Evolutionary conservation across 2,329 filamentous ascomycete genomes (phyloP), one percentile per base, ranked within the genome.

Genomic region (Aspergillus puulaauensis): DNA sequence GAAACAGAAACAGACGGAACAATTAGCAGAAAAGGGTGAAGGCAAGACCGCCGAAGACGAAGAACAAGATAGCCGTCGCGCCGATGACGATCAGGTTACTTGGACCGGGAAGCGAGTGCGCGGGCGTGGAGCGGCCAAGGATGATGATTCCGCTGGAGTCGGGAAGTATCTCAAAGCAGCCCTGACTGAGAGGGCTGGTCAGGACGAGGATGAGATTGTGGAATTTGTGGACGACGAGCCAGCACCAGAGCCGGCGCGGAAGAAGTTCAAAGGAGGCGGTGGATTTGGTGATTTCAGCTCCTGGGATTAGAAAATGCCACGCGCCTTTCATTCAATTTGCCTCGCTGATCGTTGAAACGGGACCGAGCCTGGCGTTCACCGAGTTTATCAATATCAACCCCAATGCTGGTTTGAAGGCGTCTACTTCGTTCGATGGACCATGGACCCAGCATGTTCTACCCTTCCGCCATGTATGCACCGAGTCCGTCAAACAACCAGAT

Each of bases 41-140:
- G 59, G 50, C 19, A 45, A 44, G 21, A 77, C 77, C 45, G 75
- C 75, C 6, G 83, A 83, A 39, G 80, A 70, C 37, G 61, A 58
- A 2, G 63, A 59, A 47, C 19, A 47, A 45, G 15, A 64, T 61
- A 43, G 60, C 60, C 14, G 60, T 51, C 63, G 82, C 57, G 78
- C 83, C 2, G 93, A 96, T 54, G 93, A 97, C 69, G 92, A 98
- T 68, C 86, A 85, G 71, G 88, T 90, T 2, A 99, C 95, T 3
- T 99, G 95, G 95, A 98, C 95, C 3, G 95, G 95, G 3, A 99
- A 98, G 78, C 82, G 93, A 41, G 86, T 99, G 50, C 81, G 92
- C 24, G 82, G 80, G 1, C 85, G 89, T 66, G 82, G 80, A 67
- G 89, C 86, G 1, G 85, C 80, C 7, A 79, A 86, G 1, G 82